Percentiles rank a stretch among this genome's conserved stretches.
Evolutionary conservation across 805 yeast genomes (phyloP).

Genomic region (Candida insectalens): DNA sequence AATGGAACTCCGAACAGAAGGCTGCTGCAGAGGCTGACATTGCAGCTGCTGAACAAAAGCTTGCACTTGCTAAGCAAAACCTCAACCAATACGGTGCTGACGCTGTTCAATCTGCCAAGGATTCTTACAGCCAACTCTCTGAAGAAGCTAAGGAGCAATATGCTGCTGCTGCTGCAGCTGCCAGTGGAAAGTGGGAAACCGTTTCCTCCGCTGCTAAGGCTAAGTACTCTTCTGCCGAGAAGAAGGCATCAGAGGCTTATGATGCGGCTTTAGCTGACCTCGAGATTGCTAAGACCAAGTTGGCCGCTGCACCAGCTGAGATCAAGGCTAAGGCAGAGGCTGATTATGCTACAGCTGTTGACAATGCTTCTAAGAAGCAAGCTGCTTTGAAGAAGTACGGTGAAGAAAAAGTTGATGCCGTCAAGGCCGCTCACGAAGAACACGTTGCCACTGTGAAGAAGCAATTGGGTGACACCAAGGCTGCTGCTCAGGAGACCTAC

Average conservation of each 20-base stretch:
- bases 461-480: background rate
- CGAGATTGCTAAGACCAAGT: slow-evolving; percentile 16
- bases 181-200: background rate
- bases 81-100: slow-evolving; percentile 8
- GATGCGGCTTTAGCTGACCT: background rate
- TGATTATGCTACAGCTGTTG: background rate
- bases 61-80: slow-evolving; percentile 22
- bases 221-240: slow-evolving; percentile 1
- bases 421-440: background rate
- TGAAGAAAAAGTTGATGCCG: background rate
- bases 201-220: background rate
- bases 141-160: background rate
- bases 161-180: background rate
- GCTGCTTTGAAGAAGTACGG: background rate
- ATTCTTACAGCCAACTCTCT: background rate
- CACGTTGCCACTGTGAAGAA: slow-evolving; percentile 1
- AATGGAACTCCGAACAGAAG: slow-evolving; percentile 28
- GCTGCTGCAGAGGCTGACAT: slow-evolving; percentile 25
- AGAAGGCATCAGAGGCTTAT: background rate
- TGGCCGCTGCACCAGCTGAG: slow-evolving; percentile 20
- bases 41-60: slow-evolving; percentile 25
- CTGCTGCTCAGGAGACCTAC: background rate
- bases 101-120: background rate
- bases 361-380: background rate
- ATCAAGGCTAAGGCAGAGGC: background rate